Evolutionary conservation across 2,329 filamentous ascomycete species (phyloP), one percentile per base, ranked within the genome.

Genomic region (Pyricularia grisea): DNA sequence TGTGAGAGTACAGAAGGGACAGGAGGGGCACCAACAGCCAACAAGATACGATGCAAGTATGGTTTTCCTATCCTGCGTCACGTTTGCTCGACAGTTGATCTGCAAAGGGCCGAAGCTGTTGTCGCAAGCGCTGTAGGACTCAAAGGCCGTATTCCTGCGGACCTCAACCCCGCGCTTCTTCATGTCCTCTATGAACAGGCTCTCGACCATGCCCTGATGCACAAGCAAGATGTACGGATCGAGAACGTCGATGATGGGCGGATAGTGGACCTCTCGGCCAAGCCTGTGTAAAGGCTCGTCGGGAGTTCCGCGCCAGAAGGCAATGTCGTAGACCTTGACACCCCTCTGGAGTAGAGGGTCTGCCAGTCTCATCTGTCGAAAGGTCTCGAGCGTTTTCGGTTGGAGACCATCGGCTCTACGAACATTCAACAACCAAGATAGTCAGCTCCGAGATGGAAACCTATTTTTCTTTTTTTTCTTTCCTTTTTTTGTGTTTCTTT

Each of bases 171-270:
- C 89, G 66, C 90, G 83, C 73, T 88, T 85, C 72, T 82, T 81
- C 77, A 93, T 83, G 73, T 93, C 90, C 10, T 90, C 83, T 67
- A 92, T 85, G 73, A 93, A 88, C 2, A 91, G 78, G 65, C 86
- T 85, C 78, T 93, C 91, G 0, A 93, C 85, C 85, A 92, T 92
- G 66, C 91, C 90, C 77, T 93, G 90, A 74, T 93, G 91, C 23
- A 86, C 84, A 25, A 87, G 80, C 71, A 87, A 78, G 70, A 87
- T 85, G 71, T 85, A 87, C 17, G 84, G 83, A 71, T 86, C 83
- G 67, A 87, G 74, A 12, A 87, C 83, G 73, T 87, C 85, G 67
- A 87, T 85, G 58, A 83, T 79, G 2, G 84, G 83, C 7, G 88
- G 90, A 75, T 92, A 93, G 76, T 92, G 90, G 20, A 88, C 87